These are phyloP conservation scores for Acanthamoeba divionensis DNA, from an alignment of 208 protist genomes.

Conservation along the genomic window DNA sequence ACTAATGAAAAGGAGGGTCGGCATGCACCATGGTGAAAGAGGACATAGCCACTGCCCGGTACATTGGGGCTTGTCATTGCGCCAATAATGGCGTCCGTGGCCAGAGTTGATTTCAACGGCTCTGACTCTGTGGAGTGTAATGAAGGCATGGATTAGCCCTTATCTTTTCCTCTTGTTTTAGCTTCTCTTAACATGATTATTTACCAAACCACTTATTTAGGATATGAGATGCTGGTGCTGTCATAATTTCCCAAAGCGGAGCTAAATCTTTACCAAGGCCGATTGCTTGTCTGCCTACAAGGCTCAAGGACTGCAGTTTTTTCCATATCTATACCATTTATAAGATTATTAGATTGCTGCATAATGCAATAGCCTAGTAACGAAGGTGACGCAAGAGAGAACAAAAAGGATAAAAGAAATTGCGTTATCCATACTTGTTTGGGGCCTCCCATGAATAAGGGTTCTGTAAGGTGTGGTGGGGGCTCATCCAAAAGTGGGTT, in stretches of 20 bases:
- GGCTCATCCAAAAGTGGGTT: slow-evolving; percentile 35
- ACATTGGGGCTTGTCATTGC: slow-evolving; percentile 59
- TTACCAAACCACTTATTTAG: slow-evolving; percentile 57
- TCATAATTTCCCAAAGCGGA: slow-evolving; percentile 53
- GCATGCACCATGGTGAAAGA: slow-evolving; percentile 70
- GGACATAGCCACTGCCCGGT: slow-evolving; percentile 71
- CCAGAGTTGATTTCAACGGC: slow-evolving; percentile 70
- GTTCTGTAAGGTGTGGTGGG: neutral
- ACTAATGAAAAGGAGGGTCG: no score
- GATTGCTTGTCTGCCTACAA: neutral
- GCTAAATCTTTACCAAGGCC: slow-evolving; percentile 14
- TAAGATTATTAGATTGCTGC: neutral
- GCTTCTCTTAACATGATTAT: neutral
- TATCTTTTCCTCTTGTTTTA: neutral
- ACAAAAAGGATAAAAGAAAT: neutral
- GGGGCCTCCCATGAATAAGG: neutral
- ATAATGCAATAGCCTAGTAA: neutral
- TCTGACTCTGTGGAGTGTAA: slow-evolving; percentile 49
- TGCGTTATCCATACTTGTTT: neutral
- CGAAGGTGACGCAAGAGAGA: neutral
- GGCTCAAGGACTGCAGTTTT: neutral
- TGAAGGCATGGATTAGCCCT: neutral
- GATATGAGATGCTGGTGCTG: slow-evolving; percentile 50
- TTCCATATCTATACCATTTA: neutral
- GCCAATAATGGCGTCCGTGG: slow-evolving; percentile 77